Conservation (phyloP, 192 early-diverging fungal genomes). For the Backusella morwellensis region DNA sequence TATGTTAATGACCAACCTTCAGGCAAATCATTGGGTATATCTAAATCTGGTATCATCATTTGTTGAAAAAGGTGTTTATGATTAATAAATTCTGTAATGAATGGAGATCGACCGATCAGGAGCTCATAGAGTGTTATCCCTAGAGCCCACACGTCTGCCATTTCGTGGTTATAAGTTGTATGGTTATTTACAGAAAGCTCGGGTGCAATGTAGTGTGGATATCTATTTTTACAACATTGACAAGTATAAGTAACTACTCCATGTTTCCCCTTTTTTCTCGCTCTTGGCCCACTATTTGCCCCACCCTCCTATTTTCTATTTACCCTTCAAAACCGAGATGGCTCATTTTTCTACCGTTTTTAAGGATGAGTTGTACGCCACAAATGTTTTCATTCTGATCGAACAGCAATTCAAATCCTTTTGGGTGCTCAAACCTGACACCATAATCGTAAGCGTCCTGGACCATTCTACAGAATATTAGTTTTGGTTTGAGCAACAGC, state of each 20-base stretch:
- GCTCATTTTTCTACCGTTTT: background rate
- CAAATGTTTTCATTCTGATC: background rate
- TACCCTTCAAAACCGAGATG: constrained; percentile 8
- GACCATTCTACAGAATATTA: background rate
- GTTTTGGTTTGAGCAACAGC: background rate
- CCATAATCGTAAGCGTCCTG: background rate
- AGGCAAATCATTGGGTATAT: background rate
- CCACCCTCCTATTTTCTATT: background rate
- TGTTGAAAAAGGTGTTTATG: background rate
- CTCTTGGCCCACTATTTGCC: background rate
- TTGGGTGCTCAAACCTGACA: background rate
- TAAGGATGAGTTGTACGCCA: background rate
- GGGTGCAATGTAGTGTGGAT: background rate
- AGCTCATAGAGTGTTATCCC: background rate
- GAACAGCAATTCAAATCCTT: background rate
- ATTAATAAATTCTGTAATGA: background rate
- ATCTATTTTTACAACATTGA: background rate
- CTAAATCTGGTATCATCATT: background rate
- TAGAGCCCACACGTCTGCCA: background rate
- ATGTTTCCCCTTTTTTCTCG: background rate
- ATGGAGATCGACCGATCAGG: background rate
- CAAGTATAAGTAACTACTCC: background rate
- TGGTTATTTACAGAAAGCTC: background rate
- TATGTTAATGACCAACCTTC: background rate
- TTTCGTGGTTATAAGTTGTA: background rate